Base-by-base conservation (phyloP, 257 asterid genomes). In the Jacaranda copaia region DNA sequence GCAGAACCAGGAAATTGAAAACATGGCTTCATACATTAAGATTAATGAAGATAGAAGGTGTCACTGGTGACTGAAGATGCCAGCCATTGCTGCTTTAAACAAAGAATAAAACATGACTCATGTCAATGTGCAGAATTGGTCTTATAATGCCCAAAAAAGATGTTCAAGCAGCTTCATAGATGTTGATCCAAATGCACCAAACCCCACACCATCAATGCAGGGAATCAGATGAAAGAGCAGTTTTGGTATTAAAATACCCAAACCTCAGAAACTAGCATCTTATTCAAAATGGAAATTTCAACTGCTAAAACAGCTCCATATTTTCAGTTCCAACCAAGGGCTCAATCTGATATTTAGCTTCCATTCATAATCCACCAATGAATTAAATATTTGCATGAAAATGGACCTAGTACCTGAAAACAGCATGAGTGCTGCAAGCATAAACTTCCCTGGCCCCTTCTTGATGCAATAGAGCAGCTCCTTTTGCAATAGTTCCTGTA, bases 401-500 rank as follows among this genome's bases (percentile, higher is more conserved):
- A 75, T 72, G 75, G 73, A 77, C 45, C 32, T 52, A 68, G 63
- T 85, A 93, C 97, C 98, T 94, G 88, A 92, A 94, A 73, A 94
- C 97, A 36, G 97, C 98, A 79, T 92, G 98, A 16, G 98, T 94
- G 85, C 91, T 84, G 91, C 98, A 94, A 57, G 97, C 97, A 82
- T 90, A 90, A 73, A 94, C 98, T 87, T 94, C 98, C 87, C 97
- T 89, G 56, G 98, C 98, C 64, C 98, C 98, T 82, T 92, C 98
- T 84, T 92, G 94, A 85, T 94, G 98, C 56, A 94, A 83, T 49
- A 92, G 81, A 56, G 93, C 97, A 57, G 98, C 98, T 67, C 98
- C 98, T 85, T 94, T 92, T 55, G 97, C 81, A 84, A 94, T 94
- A 78, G 98, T 94, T 62, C 97, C 98, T 94, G 83, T 52, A 56